Base-by-base conservation (phyloP, 805 yeast genomes). In the Alloascoidea africana region DNA sequence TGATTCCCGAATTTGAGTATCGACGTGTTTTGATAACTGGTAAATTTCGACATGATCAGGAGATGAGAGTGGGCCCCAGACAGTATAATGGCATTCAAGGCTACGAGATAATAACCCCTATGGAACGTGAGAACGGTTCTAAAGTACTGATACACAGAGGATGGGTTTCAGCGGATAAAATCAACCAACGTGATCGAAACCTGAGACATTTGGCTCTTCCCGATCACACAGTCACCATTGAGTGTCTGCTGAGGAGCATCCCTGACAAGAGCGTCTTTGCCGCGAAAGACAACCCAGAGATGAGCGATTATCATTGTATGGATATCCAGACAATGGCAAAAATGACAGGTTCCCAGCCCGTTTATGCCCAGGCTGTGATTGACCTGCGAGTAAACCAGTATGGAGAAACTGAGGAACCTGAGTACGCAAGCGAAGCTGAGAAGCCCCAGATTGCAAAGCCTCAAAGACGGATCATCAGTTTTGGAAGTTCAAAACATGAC, bases 61-160 rank as follows among this genome's bases (percentile, higher is more conserved):
- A 91, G 54, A 73, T 86, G 59, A 80, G 83, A 49, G 84, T 91
- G 38, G 97, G 97, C 0, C 97, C 98, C 4, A 68, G 96, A 44
- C 63, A 80, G 36, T 66, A 67, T 45, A 76, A 84, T 43, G 84
- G 77, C 34, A 61, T 63, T 44, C 68, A 74, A 40, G 98, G 98
- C 1, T 91, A 83, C 54, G 58, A 71, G 16, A 66, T 89, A 4
- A 73, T 82, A 18, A 79, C 93, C 4, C 97, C 98, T 8, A 73
- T 91, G 48, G 68, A 73, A 16, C 71, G 94, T 42, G 75, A 72
- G 42, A 82, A 85, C 16, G 91, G 86, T 2, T 70, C 76, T 36
- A 87, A 82, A 38, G 62, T 91, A 14, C 60, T 91, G 38, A 68
- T 91, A 18, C 93, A 84, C 53, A 70, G 98, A 45, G 98, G 98